phyloP scores from a whole-genome alignment of 1,284 basidiomycete genomes.

The Porogramme epimiltina region DNA sequence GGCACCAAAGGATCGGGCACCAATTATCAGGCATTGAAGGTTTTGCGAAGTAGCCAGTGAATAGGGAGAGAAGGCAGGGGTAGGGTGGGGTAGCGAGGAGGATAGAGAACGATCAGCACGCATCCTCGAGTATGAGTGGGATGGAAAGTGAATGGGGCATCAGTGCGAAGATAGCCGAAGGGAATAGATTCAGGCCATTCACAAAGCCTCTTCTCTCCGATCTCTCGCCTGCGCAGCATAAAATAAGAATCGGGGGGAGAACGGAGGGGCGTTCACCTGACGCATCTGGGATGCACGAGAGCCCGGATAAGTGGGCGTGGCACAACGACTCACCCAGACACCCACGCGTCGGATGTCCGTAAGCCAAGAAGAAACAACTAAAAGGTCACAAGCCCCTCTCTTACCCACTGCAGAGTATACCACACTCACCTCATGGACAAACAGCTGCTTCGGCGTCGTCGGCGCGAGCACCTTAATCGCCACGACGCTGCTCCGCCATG shows the following conservation, averaged over 20 bases:
- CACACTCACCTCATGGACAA: constrained; percentile 35
- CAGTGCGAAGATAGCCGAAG: background rate
- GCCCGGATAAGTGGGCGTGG: too few relatives aligned
- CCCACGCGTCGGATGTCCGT: too few relatives aligned
- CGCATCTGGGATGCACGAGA: too few relatives aligned
- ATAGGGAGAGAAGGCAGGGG: background rate
- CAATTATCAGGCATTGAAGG: background rate
- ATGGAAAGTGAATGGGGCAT: background rate
- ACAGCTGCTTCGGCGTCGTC: constrained; percentile 38
- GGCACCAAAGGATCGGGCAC: too few relatives aligned
- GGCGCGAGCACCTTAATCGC: constrained; percentile 49
- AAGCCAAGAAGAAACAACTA: too few relatives aligned
- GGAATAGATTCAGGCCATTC: background rate
- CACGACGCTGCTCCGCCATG: constrained; percentile 60
- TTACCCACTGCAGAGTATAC: too few relatives aligned
- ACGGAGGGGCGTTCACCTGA: background rate
- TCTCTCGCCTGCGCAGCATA: too few relatives aligned
- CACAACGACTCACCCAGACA: background rate
- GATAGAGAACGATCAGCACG: background rate
- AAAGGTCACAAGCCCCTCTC: too few relatives aligned
- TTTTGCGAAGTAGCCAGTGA: background rate
- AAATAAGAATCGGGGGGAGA: background rate
- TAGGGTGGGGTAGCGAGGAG: background rate
- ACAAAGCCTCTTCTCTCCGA: background rate
- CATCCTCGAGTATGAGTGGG: background rate